Evolutionary conservation across 345 rosid genomes (phyloP).

Genomic region (Salix viminalis): DNA sequence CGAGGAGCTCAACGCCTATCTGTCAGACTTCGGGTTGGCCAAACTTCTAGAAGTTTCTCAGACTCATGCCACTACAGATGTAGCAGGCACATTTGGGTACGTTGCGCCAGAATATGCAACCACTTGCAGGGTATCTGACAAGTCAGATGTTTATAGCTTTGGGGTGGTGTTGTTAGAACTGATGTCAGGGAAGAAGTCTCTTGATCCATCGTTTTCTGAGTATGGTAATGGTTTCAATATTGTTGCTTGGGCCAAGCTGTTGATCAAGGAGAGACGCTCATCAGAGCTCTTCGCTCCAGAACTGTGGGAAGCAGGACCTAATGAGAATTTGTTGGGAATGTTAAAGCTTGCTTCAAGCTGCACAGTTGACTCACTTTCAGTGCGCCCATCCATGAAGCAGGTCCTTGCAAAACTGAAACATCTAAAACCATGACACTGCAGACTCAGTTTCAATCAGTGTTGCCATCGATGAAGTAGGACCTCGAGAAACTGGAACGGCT

Average conservation of each 20-base stretch:
- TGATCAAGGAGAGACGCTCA: slow-evolving; percentile 50
- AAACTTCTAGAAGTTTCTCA: slow-evolving; percentile 63
- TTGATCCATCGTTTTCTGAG: slow-evolving; percentile 64
- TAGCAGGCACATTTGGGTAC: slow-evolving; percentile 70
- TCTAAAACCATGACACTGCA: neutral
- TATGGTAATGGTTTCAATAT: slow-evolving; percentile 63
- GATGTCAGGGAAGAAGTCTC: slow-evolving; percentile 60
- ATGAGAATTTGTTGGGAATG: slow-evolving; percentile 43
- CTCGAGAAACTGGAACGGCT: too few species aligned
- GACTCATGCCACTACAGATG: slow-evolving; percentile 71
- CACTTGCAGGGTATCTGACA: slow-evolving; percentile 66
- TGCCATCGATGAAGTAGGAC: too few species aligned
- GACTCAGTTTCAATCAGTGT: too few species aligned
- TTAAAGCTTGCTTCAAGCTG: slow-evolving; percentile 49
- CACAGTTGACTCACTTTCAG: slow-evolving; percentile 48
- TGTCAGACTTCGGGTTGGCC: slow-evolving; percentile 69
- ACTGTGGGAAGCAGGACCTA: slow-evolving; percentile 52
- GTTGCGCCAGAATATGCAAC: slow-evolving; percentile 77
- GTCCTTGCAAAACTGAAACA: slow-evolving; percentile 54
- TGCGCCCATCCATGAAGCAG: slow-evolving; percentile 54
- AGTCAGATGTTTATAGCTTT: slow-evolving; percentile 72
- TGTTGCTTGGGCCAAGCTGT: slow-evolving; percentile 56
- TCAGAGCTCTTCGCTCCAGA: slow-evolving; percentile 42
- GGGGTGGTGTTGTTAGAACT: slow-evolving; percentile 58
- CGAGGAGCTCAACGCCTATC: slow-evolving; percentile 55